A percentile compares a stretch with the other conserved stretches of the same genome.
These are phyloP conservation scores for Garcileccinum viscosum DNA, from an alignment of 1,284 basidiomycete genomes.

Conservation along the genomic window DNA sequence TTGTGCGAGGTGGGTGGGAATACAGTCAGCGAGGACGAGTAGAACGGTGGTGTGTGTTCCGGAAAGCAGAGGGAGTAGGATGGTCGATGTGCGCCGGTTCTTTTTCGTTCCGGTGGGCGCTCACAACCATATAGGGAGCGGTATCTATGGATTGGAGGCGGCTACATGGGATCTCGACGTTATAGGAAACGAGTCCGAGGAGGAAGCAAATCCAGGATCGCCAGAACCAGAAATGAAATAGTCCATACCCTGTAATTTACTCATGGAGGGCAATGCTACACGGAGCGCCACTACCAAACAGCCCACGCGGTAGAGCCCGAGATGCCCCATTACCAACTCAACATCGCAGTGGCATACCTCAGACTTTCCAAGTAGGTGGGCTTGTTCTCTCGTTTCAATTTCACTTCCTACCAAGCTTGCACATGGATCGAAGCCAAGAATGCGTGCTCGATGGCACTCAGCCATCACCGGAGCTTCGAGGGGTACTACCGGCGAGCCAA, in stretches of 20 bases:
- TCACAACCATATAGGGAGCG: constrained; percentile 47
- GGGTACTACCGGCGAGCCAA: constrained; percentile 70
- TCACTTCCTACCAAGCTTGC: constrained; percentile 24
- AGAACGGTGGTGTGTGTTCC: constrained; percentile 54
- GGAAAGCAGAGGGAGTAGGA: constrained; percentile 77
- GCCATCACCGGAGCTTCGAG: constrained; percentile 68
- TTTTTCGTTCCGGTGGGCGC: background rate
- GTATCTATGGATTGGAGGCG: constrained; percentile 71
- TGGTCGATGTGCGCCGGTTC: too few species aligned
- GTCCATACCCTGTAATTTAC: constrained; percentile 63
- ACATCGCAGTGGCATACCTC: constrained; percentile 60
- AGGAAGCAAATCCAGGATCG: constrained; percentile 45
- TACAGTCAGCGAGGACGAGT: constrained; percentile 70
- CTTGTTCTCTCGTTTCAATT: constrained; percentile 35
- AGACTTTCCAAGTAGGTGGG: constrained; percentile 63
- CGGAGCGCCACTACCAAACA: too few species aligned
- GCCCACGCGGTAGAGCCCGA: too few species aligned
- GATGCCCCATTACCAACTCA: too few species aligned
- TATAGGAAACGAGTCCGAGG: constrained; percentile 57
- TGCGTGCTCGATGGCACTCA: constrained; percentile 62
- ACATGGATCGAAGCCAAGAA: too few species aligned
- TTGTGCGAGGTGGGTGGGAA: constrained; percentile 74
- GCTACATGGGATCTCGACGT: constrained; percentile 72
- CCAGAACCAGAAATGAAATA: constrained; percentile 56
- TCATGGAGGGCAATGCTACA: constrained; percentile 61